Evolutionary conservation across 257 asterid genomes (phyloP), one percentile per base, ranked within the genome.

Genomic region (Perilla frutescens): DNA sequence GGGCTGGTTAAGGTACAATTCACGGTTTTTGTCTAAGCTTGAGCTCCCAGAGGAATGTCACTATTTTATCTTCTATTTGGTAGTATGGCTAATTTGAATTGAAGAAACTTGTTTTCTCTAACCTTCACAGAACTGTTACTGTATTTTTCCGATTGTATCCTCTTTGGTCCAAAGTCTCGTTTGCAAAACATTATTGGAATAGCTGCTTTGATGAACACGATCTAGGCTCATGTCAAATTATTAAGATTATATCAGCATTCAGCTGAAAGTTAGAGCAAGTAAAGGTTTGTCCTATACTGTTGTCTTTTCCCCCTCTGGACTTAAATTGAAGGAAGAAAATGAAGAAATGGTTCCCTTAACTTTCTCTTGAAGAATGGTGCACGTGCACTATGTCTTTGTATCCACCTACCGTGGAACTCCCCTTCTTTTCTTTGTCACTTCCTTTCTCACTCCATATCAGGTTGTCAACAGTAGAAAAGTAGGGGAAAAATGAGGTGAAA

Each of bases 131-230:
- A 20, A 20, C 26, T 20, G 26, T 20, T 20, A 20, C 26, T 20
- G 26, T 20, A 20, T 20, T 20, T 20, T 20, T 20, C 26, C 26
- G 26, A 20, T 20, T 20, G 26, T 20, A 20, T 20, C 26, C 26
- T 20, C 26, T 20, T 20, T 20, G 26, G 26, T 20, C 26, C 26
- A 20, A 20, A 20, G 26, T 20, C 26, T 20, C 26, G 26, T 20
- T 20, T 20, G 26, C 26, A 20, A 20, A 20, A 20, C 37, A 34
- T 31, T 12, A 66, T 26, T 65, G 57, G n/a, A 65, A 60, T 36
- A 60, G 68, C 34, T 49, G 36, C 60, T 34, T 66, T n/a, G 49
- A 37, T 12, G 48, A 66, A 49, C 60, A 62, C 4, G 48, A 49
- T 47, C 13, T 66, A 29, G 57, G 13, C 29, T 41, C 44, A 29